These are phyloP conservation scores for Globisporangium radiosum DNA, from an alignment of 352 stramenopile genomes.

Conservation along the genomic window DNA sequence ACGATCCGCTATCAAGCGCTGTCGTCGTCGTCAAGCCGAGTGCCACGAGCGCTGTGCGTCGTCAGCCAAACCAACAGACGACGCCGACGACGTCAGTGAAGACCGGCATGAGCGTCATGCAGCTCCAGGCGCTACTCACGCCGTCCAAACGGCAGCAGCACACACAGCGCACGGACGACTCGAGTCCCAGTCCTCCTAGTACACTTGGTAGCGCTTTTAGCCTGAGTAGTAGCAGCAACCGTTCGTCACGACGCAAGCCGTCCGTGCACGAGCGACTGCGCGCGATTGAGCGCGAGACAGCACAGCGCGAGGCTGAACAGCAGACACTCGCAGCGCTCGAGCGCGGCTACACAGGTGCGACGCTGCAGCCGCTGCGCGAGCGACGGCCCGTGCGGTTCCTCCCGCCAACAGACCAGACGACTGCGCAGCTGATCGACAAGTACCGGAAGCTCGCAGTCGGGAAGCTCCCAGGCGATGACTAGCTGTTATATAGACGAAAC, in stretches of 20 bases:
- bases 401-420: slow-evolving; percentile 50
- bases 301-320: slow-evolving; percentile 11
- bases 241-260: slow-evolving; percentile 1
- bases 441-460: slow-evolving; percentile 76
- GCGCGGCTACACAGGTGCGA: slow-evolving; percentile 37
- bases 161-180: not conserved
- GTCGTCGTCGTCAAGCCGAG: slow-evolving; percentile 17
- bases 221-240: not conserved
- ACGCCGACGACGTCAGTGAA: slow-evolving; percentile 22
- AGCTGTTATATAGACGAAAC: too few relatives aligned
- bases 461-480: slow-evolving; percentile 26
- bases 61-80: not conserved
- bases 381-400: slow-evolving; percentile 43
- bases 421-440: slow-evolving; percentile 69
- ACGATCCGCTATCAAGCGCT: slow-evolving; percentile 44
- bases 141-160: slow-evolving; percentile 21
- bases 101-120: slow-evolving; percentile 65
- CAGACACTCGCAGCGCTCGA: slow-evolving; percentile 18
- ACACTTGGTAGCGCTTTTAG: not conserved
- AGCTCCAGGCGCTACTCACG: slow-evolving; percentile 46
- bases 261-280: slow-evolving; percentile 7
- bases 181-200: too few relatives aligned
- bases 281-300: slow-evolving; percentile 5
- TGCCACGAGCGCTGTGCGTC: slow-evolving; percentile 5
- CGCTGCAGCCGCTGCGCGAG: slow-evolving; percentile 44